Conservation (phyloP, 257 asterid genomes). For the Orobanche coerulescens region DNA sequence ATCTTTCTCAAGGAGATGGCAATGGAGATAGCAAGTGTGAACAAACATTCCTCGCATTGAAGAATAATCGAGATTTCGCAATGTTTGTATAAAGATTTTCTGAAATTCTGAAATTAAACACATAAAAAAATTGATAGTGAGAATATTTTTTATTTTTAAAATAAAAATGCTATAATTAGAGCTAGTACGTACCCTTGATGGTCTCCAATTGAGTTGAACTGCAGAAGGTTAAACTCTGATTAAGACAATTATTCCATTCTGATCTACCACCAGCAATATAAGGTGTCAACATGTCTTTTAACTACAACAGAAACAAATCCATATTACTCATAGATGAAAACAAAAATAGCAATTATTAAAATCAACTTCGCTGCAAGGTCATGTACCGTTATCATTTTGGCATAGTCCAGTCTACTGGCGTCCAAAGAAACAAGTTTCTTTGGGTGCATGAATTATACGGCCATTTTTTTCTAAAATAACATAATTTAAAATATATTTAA, state of each 20-base stretch:
- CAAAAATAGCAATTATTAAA: too few species aligned
- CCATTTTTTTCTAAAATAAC: too few species aligned
- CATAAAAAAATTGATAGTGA: too few species aligned
- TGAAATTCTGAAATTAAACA: neutral
- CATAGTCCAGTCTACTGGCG: too few species aligned
- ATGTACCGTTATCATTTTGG: too few species aligned
- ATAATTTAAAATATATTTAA: too few species aligned
- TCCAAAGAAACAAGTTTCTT: too few species aligned
- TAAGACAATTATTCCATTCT: constrained; percentile 18
- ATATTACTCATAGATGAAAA: too few species aligned
- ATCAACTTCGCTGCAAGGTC: too few species aligned
- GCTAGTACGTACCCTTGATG: constrained; percentile 9
- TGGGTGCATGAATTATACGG: too few species aligned
- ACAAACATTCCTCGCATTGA: neutral
- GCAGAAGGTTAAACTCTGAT: constrained; percentile 13
- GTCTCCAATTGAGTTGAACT: constrained; percentile 21
- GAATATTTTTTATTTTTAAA: neutral
- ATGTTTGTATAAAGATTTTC: neutral
- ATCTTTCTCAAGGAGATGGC: neutral
- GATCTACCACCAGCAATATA: constrained; percentile 9
- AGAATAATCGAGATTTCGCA: neutral
- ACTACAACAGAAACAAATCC: neutral
- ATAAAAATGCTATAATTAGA: neutral
- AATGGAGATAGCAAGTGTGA: neutral
- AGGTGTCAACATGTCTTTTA: neutral